A percentile compares a stretch with the other conserved stretches of the same genome.
Conservation (phyloP, 1,284 basidiomycete species). For the Puccinia triticina region DNA sequence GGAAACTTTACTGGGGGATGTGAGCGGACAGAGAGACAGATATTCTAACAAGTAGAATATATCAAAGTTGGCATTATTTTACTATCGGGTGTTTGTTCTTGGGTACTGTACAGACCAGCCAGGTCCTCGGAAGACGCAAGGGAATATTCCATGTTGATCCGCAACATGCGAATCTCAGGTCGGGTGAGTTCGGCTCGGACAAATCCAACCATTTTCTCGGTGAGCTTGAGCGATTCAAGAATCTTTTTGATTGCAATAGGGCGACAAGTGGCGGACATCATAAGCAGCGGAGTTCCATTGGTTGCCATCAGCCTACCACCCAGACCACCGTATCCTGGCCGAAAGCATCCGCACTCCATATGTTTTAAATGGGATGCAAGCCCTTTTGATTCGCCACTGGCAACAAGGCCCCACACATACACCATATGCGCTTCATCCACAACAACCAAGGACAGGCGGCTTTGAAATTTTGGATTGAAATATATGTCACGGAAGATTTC, state of each 20-base stretch:
- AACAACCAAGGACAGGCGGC: not conserved
- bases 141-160: not conserved
- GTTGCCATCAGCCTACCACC: not conserved
- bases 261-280: constrained; percentile 28
- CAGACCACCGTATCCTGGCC: not conserved
- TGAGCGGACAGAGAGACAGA: no score
- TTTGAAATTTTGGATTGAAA: not conserved
- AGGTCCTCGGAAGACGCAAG: not conserved
- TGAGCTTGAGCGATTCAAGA: not conserved
- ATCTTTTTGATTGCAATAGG: constrained; percentile 17
- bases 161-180: not conserved
- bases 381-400: not conserved
- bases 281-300: no score
- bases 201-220: not conserved
- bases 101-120: not conserved
- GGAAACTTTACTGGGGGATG: no score
- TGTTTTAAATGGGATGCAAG: not conserved
- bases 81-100: no score
- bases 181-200: no score
- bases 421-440: constrained; percentile 16
- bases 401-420: constrained; percentile 18
- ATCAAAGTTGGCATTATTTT: no score
- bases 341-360: not conserved
- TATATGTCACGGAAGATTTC: not conserved
- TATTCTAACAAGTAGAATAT: no score